Conservation (phyloP, 2,329 filamentous ascomycete species). For the Sarocladium kiliense region DNA sequence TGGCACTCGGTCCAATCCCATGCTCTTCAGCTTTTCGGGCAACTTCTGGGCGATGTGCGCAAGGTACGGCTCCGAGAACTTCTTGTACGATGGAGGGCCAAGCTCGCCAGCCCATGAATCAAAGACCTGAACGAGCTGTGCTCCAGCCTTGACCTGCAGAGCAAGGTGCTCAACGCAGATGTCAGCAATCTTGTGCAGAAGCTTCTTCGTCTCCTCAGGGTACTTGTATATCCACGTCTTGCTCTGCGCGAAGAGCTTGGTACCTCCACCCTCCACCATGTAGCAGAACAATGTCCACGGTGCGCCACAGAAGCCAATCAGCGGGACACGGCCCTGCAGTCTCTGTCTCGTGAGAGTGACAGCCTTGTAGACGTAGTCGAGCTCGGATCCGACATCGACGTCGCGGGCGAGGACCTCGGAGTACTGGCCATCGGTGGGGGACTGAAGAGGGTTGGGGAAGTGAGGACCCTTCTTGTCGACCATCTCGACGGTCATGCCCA, state of each 20-base stretch:
- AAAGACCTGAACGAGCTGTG: slow-evolving; percentile 94
- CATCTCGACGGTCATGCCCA: slow-evolving; percentile 99
- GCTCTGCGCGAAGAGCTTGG: slow-evolving; percentile 86
- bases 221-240: slow-evolving; percentile 98
- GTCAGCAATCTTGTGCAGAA: slow-evolving; percentile 88
- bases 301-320: slow-evolving; percentile 95
- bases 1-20: slow-evolving; percentile 75
- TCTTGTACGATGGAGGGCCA: slow-evolving; percentile 74
- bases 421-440: slow-evolving; percentile 81
- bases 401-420: slow-evolving; percentile 66
- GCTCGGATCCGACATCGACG: slow-evolving; percentile 78
- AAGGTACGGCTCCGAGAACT: slow-evolving; percentile 83
- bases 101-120: slow-evolving; percentile 98
- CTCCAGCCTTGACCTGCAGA: slow-evolving; percentile 85
- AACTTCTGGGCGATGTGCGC: slow-evolving; percentile 77
- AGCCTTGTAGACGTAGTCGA: slow-evolving; percentile 94
- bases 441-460: slow-evolving; percentile 79
- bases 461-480: slow-evolving; percentile 94
- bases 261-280: slow-evolving; percentile 97
- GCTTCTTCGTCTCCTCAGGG: slow-evolving; percentile 68
- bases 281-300: slow-evolving; percentile 98
- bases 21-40: slow-evolving; percentile 65
- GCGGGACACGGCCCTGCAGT: slow-evolving; percentile 78
- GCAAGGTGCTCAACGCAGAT: slow-evolving; percentile 94
- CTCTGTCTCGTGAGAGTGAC: slow-evolving; percentile 89